Evolutionary conservation across 148 eudicot genomes (phyloP), one percentile per base, ranked within the genome.

Genomic region (Rhododendron williamsianum): DNA sequence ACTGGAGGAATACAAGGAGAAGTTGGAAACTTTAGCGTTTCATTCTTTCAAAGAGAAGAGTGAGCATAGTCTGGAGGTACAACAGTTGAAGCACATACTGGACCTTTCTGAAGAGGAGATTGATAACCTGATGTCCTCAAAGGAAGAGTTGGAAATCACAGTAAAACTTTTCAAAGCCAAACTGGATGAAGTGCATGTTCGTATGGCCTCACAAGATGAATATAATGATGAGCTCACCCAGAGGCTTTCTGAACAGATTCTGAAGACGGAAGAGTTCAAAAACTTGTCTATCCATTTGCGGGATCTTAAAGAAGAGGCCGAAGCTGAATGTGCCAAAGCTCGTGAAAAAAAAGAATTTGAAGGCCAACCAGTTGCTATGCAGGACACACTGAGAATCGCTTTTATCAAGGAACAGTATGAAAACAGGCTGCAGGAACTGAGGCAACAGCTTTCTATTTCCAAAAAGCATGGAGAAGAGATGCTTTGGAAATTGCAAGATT

Each of bases 321-420:
- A 95, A 30, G 91, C 93, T 30, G 95, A 90, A 87, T 85, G 83
- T 85, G 84, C 89, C 69, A 87, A 88, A 79, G 89, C 88, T 84
- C 87, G 85, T 67, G 94, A 91, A 86, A 95, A 92, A 84, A 91
- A 87, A 90, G 94, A 91, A 84, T 82, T 88, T 76, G 98, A 92
- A 84, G 91, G 90, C 77, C 86, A 90, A 19, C 86, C 94, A 45
- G 87, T 58, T 87, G 84, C 91, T 56, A 71, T 84, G 85, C 98
- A 93, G 76, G 99, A 97, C 23, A 92, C 99, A 63, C 87, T 95
- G 91, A 89, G 99, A 84, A 90, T 97, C 43, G 98, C 92, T 69
- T 97, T 97, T 83, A 90, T 97, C 51, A 97, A 93, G 89, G 99
- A 97, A 90, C 98, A 97, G 71, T 94, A 92, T 86, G 98, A 95